Evolutionary conservation across 2,329 filamentous ascomycete genomes (phyloP), one percentile per base, ranked within the genome.

Genomic region (Exophiala dermatitidis): DNA sequence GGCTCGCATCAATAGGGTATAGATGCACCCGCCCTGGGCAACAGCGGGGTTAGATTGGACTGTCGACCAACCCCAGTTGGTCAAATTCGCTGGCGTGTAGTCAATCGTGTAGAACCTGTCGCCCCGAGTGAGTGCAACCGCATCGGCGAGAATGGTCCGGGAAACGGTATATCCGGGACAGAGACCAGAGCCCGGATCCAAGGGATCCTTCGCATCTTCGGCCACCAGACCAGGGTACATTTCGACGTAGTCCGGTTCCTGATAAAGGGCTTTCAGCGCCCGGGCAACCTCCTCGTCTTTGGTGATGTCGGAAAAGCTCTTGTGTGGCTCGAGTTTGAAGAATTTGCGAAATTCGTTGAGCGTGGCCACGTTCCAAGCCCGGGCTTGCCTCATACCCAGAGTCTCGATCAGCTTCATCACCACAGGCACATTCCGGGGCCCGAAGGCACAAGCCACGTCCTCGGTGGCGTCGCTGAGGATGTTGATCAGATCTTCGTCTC

Each of bases 341-440:
- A 83, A 83, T 52, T 78, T 73, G 5, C 83, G 74, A 68, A 85
- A 83, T 64, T 85, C 82, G 48, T 72, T 72, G 50, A 72, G 57
- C 9, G 69, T 69, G 7, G 64, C 67, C 43, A 67, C 59, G 41
- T 67, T 64, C 88, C 88, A 93, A 57, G 80, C 78, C 30, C 88
- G 77, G 4, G 85, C 84, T 56, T 89, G 86, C 38, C 87, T 75
- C 48, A 93, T 91, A 32, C 87, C 88, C 3, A 91, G 72, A 40
- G 90, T 85, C 68, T 93, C 88, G 28, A 93, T 79, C 1, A 83
- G 80, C 57, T 82, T 81, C 77, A 93, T 81, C 12, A 83, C 78
- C 6, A 80, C 74, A 0, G 88, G 88, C 0, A 91, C 84, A 55
- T 87, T 86, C 7, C 81, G 81, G 0, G 81, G 81, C 0, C 85